phyloP scores from a whole-genome alignment of 2,329 filamentous ascomycete genomes.

The Fusarium tjaetaba region DNA sequence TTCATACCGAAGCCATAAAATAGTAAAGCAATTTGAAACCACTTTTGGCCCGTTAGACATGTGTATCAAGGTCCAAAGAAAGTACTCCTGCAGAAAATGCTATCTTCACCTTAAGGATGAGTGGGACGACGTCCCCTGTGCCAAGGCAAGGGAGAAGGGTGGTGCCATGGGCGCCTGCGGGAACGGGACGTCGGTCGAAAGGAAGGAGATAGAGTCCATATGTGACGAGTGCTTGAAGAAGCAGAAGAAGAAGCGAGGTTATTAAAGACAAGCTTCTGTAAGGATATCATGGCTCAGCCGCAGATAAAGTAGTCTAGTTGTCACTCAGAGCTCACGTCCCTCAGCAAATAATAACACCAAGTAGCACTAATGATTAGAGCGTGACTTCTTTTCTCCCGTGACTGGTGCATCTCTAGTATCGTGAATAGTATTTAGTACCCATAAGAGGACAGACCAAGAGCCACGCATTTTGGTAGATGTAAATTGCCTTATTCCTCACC shows the following conservation, averaged over 20 bases:
- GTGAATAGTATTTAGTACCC: conserved; percentile 32
- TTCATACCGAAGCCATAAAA: too few species aligned
- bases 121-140: neutral
- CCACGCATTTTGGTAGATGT: neutral
- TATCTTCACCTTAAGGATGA: neutral
- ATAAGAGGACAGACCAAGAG: neutral
- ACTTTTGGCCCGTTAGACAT: rapidly evolving
- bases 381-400: conserved; percentile 17
- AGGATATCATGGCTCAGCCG: neutral
- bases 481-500: neutral
- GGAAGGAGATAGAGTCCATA: neutral
- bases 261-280: too few species aligned
- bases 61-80: neutral
- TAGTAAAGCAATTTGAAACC: neutral
- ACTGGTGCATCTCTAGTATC: conserved; percentile 30
- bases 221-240: neutral
- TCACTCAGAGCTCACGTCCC: neutral
- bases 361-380: rapidly evolving
- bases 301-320: too few species aligned
- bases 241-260: neutral
- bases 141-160: neutral
- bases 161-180: neutral
- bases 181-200: neutral
- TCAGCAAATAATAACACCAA: too few species aligned
- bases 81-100: neutral